Percentiles rank a stretch among this genome's conserved stretches.
Conservation (phyloP, 495 filamentous ascomycete genomes). For the Astrocystis sublimbata region DNA sequence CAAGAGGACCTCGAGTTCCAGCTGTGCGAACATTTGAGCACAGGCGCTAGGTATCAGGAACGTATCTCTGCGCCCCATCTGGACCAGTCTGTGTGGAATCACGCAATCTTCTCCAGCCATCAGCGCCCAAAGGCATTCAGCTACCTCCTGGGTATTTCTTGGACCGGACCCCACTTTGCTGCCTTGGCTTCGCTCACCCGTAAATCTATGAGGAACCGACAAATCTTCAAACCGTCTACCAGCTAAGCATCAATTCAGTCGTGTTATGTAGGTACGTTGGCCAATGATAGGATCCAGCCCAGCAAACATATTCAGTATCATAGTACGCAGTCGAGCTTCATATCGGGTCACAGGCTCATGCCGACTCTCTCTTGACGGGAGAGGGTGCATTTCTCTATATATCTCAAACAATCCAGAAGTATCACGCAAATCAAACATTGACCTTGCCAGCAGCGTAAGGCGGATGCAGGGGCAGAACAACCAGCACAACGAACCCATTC, state of each 20-base stretch:
- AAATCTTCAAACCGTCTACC: not conserved
- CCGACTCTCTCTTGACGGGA: not conserved
- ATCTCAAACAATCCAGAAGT: not conserved
- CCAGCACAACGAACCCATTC: too few species aligned
- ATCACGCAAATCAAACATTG: not conserved
- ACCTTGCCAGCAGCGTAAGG: not conserved
- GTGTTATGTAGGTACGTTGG: not conserved
- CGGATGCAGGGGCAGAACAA: not conserved
- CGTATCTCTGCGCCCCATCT: conserved; percentile 10
- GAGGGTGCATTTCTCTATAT: not conserved
- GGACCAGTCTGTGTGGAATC: conserved; percentile 13
- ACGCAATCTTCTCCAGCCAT: conserved; percentile 7
- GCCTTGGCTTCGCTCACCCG: conserved; percentile 12
- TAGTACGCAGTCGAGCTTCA: not conserved
- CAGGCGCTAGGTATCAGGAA: conserved; percentile 14
- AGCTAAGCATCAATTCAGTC: not conserved
- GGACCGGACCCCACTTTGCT: conserved; percentile 11
- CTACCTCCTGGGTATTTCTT: conserved; percentile 16
- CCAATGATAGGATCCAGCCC: too few species aligned
- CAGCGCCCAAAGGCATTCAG: conserved; percentile 5
- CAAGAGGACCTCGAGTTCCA: not conserved
- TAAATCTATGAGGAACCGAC: too few species aligned
- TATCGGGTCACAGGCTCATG: conserved; percentile 1
- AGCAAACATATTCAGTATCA: not conserved
- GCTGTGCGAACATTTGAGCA: conserved; percentile 35